These are phyloP conservation scores for Botrytis pseudocinerea DNA, from an alignment of 2,329 filamentous ascomycete genomes.

Conservation along the genomic window DNA sequence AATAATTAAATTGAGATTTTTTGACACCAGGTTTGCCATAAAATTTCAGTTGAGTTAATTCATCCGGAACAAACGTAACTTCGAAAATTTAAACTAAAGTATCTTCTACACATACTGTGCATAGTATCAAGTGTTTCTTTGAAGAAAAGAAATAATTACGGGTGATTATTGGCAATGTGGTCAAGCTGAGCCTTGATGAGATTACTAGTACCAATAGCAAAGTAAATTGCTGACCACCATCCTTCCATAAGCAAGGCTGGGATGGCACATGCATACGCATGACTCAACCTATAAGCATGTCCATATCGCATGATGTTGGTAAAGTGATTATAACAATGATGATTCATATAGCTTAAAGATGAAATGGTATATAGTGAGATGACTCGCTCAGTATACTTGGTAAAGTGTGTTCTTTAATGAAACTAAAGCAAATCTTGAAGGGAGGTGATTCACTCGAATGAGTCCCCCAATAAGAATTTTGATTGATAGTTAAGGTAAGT, in stretches of 20 bases:
- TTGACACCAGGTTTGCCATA: neutral
- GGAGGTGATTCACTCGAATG: no score
- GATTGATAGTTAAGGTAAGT: no score
- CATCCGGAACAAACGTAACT: neutral
- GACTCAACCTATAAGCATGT: neutral
- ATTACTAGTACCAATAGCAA: neutral
- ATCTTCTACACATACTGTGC: neutral
- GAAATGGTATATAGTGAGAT: no score
- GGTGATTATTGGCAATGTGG: neutral
- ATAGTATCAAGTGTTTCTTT: neutral
- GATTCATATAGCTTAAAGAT: neutral
- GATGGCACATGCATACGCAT: neutral
- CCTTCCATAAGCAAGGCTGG: neutral
- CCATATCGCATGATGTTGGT: neutral
- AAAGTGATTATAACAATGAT: neutral
- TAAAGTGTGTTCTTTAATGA: no score
- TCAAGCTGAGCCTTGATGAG: neutral
- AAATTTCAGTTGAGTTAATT: neutral
- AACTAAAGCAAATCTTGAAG: no score
- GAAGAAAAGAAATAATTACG: neutral
- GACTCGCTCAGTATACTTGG: no score
- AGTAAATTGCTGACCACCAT: neutral
- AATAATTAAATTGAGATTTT: rapidly evolving
- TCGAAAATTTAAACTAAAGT: neutral
- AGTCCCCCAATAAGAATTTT: no score